These are phyloP conservation scores for Helminthosporium solani DNA, from an alignment of 2,329 filamentous ascomycete species.

Conservation along the genomic window DNA sequence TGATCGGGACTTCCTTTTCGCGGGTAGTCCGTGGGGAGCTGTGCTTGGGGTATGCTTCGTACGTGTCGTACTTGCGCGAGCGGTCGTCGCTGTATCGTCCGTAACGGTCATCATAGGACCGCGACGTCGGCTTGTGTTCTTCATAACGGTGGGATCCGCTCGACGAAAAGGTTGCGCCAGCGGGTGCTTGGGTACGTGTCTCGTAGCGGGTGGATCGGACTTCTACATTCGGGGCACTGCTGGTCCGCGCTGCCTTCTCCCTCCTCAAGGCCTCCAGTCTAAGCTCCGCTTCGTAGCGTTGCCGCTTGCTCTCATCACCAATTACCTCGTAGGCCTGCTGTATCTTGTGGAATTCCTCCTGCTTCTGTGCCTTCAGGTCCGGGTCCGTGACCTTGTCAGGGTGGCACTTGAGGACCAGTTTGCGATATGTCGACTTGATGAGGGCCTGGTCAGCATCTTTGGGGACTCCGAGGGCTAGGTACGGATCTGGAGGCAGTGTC, in stretches of 20 bases:
- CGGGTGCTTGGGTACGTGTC: conserved; percentile 29
- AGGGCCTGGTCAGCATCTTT: conserved; percentile 68
- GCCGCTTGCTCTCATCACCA: conserved; percentile 70
- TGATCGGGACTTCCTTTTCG: conserved; percentile 29
- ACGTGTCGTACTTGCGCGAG: conserved; percentile 43
- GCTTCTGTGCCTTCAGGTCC: conserved; percentile 71
- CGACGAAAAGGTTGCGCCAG: conserved; percentile 25
- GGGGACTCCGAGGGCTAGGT: conserved; percentile 71
- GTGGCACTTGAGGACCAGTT: conserved; percentile 83
- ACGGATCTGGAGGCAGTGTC: conserved; percentile 68
- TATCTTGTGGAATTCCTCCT: conserved; percentile 86
- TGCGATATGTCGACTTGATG: conserved; percentile 79
- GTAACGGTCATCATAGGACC: conserved; percentile 32
- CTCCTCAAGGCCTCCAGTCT: conserved; percentile 65
- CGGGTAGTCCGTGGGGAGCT: conserved; percentile 27
- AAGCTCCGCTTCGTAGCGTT: conserved; percentile 75
- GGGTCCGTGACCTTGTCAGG: conserved; percentile 88
- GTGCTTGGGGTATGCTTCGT: conserved; percentile 40
- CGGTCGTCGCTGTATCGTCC: conserved; percentile 44
- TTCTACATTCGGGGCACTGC: conserved; percentile 25
- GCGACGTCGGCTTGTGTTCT: conserved; percentile 31
- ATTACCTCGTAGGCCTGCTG: conserved; percentile 92
- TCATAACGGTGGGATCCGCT: conserved; percentile 31
- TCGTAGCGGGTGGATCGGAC: conserved; percentile 38
- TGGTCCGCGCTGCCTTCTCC: conserved; percentile 50